Evolutionary conservation across 306 rosid species (phyloP), one percentile per base, ranked within the genome.

Genomic region (Sicyos baderoa): DNA sequence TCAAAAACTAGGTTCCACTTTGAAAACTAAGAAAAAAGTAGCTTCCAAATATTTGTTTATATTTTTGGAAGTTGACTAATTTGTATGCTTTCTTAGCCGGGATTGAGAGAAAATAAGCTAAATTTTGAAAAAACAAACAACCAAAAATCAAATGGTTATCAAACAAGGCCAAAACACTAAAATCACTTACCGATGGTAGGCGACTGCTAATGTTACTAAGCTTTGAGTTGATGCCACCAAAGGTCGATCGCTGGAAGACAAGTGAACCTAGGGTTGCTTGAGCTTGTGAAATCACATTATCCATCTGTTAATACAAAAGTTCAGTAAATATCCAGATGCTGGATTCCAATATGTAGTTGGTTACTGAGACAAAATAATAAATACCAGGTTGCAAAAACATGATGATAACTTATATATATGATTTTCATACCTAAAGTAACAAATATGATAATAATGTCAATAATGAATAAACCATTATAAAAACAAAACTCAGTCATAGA

Each of bases 221-320:
- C 95, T 94, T 94, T 35, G 82, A 94, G 74, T 90, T 94, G 83
- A 90, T 88, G 64, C 99, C 99, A 4, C 99, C 86, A 64, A 94
- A 94, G 27, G 95, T 90, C 10, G 97, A 94, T 58, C 99, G 96
- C 73, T 90, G 99, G 79, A 84, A 74, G 73, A 77, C 97, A 80
- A 94, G 97, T 53, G 90, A 71, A 51, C 97, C 99, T 0, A 90
- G 84, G 58, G 99, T 94, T 69, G 97, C 95, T 84, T 90, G 96
- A 67, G 99, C 99, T 78, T 94, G 99, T 50, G 99, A 90, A 72
- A 94, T 88, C 63, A 90, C 97, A 32, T 23, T 75, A 84, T 94
- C 97, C 90, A 88, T 80, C 97, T 94, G 81, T 75, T 75, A 21
- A 73, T 5, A 49, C 17, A 61, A 9, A 61, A 51, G 19, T 49